Base-by-base conservation (phyloP, 2,329 filamentous ascomycete genomes). In the Talaromyces sp. region DNA sequence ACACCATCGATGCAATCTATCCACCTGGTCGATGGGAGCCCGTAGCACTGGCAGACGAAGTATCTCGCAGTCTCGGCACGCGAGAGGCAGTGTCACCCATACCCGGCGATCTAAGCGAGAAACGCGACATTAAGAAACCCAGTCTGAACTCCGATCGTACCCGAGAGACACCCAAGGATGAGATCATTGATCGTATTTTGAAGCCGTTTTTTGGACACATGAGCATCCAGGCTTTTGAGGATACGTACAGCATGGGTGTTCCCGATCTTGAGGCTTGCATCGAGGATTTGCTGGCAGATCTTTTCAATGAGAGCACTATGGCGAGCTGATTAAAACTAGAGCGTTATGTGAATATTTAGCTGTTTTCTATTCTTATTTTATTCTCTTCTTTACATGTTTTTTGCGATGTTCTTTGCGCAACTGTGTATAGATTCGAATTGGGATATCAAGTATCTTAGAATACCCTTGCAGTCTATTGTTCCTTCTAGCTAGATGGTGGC, bases 1-100 rank as follows among this genome's bases (percentile, higher is more conserved):
- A 99, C 74, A 97, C 93, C 14, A 92, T 97, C 65, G 94, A 99
- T 68, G 92, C 94, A 1, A 90, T 99, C 35, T 96, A 99, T 75
- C 87, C 90, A 12, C 87, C 91, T 0, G 77, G 85, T 14, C 79
- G 81, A 56, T 88, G 88, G 76, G 83, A 86, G 62, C 83, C 91
- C 1, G 79, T 89, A 2, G 91, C 91, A 2, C 82, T 97, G 5
- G 88, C 90, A 0, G 94, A 97, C 67, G 90, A 94, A 68, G 81
- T 96, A 9, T 88, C 90, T 0, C 90, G 95, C 65, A 87, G 88
- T 59, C 80, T 96, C 1, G 85, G 86, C 14, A 79, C 79, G 56
- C 73, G 77, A 2, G 65, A 65, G n/a, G 61, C 65, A 26, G 61
- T 64, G 2, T 71, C 69, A 10, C 66, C 67, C 27, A 38, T 65